A percentile compares a stretch with the other conserved stretches of the same genome.
phyloP scores from a whole-genome alignment of 2,329 filamentous ascomycete genomes.

The Neobulgaria alba region DNA sequence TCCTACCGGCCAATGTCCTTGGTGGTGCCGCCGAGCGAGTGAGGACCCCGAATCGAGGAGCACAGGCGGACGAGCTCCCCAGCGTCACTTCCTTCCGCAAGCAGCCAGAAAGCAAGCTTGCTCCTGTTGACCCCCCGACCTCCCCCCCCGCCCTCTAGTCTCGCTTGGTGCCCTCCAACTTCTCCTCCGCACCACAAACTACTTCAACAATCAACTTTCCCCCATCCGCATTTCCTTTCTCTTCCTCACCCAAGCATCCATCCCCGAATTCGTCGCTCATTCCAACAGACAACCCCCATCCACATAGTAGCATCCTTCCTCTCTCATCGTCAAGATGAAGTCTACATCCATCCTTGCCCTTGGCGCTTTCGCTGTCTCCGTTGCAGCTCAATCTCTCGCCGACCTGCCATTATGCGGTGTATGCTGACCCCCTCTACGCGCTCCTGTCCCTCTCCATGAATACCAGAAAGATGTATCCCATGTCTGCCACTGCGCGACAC shows the following conservation, averaged over 20 bases:
- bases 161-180: too few species aligned
- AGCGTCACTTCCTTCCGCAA: background rate
- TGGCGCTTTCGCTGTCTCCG: conserved; percentile 20
- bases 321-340: background rate
- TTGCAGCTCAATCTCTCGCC: conserved; percentile 18
- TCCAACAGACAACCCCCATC: background rate
- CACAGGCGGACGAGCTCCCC: too few species aligned
- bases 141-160: too few species aligned
- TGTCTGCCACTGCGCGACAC: too few species aligned
- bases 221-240: background rate
- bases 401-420: conserved; percentile 27
- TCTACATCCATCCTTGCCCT: conserved; percentile 15
- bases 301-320: background rate
- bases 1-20: too few species aligned
- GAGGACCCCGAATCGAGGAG: too few species aligned
- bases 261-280: background rate
- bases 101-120: background rate
- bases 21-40: too few species aligned
- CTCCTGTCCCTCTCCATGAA: background rate
- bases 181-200: too few species aligned
- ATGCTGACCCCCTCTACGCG: conserved; percentile 13
- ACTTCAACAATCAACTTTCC: too few species aligned
- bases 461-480: background rate
- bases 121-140: background rate
- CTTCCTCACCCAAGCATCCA: background rate